Evolutionary conservation across 2,329 filamentous ascomycete genomes (phyloP).

Genomic region (Macroventuria anomochaeta): DNA sequence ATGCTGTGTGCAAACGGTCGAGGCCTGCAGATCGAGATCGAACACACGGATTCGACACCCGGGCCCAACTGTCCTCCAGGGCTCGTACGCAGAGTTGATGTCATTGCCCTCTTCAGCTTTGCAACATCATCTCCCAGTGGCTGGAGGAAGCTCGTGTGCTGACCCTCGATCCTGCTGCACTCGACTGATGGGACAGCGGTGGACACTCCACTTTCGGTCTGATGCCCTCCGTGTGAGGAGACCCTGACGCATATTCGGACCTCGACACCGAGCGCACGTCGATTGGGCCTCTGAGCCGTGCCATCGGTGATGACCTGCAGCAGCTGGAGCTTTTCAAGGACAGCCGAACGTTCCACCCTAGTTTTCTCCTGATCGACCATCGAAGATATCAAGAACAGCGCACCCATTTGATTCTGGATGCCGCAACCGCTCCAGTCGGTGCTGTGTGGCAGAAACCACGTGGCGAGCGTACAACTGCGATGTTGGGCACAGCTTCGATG

Average conservation of each 20-base stretch:
- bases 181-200: neutral
- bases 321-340: neutral
- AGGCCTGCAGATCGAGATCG: neutral
- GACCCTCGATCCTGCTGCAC: conserved; percentile 5
- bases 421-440: neutral
- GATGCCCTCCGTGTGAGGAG: neutral
- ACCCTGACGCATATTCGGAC: neutral
- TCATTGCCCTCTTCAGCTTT: neutral
- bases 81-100: neutral
- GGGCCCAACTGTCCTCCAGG: neutral
- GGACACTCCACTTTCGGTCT: conserved; percentile 7
- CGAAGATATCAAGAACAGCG: conserved; percentile 13
- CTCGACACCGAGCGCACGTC: neutral
- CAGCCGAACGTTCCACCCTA: neutral
- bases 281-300: neutral
- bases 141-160: neutral
- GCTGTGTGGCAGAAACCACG: neutral
- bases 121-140: neutral
- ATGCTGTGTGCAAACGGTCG: neutral
- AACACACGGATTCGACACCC: neutral
- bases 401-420: neutral
- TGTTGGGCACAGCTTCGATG: conserved; percentile 3
- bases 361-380: neutral
- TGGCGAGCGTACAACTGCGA: neutral
- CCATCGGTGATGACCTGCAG: neutral